Conservation (phyloP, 441 rosid genomes). For the Isatis lusitanica region DNA sequence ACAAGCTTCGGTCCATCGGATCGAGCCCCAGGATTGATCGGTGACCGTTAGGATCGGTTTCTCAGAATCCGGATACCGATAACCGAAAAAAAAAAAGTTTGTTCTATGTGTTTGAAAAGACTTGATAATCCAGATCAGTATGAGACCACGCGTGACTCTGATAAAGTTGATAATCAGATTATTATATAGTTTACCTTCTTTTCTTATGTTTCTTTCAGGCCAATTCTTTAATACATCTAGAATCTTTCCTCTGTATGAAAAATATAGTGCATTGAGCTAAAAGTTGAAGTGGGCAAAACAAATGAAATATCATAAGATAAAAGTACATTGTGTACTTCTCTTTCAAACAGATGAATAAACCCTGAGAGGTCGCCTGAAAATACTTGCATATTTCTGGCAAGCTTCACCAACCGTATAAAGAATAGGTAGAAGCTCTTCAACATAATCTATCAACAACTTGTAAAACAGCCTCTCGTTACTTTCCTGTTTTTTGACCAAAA, state of each 20-base stretch:
- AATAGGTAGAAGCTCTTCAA: slow-evolving; percentile 86
- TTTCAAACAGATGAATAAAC: slow-evolving; percentile 75
- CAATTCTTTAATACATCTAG: slow-evolving; percentile 50
- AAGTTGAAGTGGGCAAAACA: neutral
- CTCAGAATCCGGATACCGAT: too few relatives aligned
- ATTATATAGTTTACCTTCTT: too few relatives aligned
- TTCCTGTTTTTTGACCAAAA: slow-evolving; percentile 64
- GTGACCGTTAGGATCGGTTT: too few relatives aligned
- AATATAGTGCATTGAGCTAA: neutral
- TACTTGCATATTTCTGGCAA: slow-evolving; percentile 79
- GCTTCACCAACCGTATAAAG: slow-evolving; percentile 94
- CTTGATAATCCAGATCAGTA: too few relatives aligned
- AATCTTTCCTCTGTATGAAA: slow-evolving; percentile 56
- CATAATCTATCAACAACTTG: slow-evolving; percentile 78
- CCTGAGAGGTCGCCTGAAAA: slow-evolving; percentile 85
- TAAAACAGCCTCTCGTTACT: slow-evolving; percentile 83
- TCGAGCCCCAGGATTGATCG: too few relatives aligned
- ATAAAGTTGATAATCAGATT: too few relatives aligned
- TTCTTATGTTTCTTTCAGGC: too few relatives aligned
- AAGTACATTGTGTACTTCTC: slow-evolving; percentile 50
- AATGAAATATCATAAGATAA: neutral
- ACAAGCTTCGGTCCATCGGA: too few relatives aligned
- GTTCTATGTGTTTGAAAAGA: too few relatives aligned
- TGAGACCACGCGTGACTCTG: too few relatives aligned
- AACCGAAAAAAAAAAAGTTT: too few relatives aligned